Base-by-base conservation (phyloP, 345 rosid genomes). In the Linum trigynum region DNA sequence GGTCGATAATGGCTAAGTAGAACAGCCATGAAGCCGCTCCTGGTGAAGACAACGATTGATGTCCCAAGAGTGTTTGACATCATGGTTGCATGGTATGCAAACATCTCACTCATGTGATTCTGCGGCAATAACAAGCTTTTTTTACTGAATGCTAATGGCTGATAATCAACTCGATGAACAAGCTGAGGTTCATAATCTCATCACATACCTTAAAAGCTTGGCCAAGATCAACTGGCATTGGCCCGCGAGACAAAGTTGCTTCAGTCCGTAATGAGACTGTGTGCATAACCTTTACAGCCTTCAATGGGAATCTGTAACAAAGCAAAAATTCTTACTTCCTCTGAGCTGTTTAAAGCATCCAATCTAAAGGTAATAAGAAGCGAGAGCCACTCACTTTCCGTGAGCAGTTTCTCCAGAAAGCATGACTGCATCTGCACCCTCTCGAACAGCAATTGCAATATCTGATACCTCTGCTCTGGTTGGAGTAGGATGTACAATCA, bases 391-490 rank as follows among this genome's bases (percentile, higher is more conserved):
- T 79, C 76, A 94, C 99, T 90, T 94, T 65, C 97, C 97, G 55
- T 94, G 96, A 74, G 99, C 97, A 75, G 97, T 94, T 82, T 94
- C 99, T 73, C 97, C 99, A 40, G 99, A 94, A 78, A 94, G 99
- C 99, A 94, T 94, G 14, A 94, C 86, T 5, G 95, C 95, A 76
- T 94, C 97, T 65, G 97, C 91, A 74, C 97, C 97, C 82, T 94
- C 99, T 57, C 97, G 83, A 69, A 94, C 99, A 64, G 97, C 99
- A 15, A 94, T 94, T 57, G 96, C 99, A 75, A 94, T 94, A 78
- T 94, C 99, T 39, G 99, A 90, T 45, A 94, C 99, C 86, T 94
- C 99, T 7, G 99, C 97, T 64, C 99, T 78, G 53, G 99, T 90
- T 63, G 99, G 97, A 35, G 96, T 86, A 64, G 99, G 99, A 83